Conservation (phyloP, 495 filamentous ascomycete species). For the Talaromyces liani region DNA sequence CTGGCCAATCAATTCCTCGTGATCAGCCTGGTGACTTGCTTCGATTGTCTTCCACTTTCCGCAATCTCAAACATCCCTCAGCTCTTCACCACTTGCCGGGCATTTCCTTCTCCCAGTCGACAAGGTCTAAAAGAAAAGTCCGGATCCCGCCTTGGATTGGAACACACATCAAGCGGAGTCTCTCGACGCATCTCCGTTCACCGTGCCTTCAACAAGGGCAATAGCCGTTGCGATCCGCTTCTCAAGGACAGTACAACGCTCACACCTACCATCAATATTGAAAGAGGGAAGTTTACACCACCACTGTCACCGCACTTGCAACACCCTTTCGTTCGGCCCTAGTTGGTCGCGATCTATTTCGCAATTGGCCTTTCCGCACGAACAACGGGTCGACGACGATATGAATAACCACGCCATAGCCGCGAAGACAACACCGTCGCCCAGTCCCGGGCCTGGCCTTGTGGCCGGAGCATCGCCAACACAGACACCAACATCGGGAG, state of each 20-base stretch:
- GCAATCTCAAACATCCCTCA: background rate
- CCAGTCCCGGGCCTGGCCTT: background rate
- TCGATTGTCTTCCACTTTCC: background rate
- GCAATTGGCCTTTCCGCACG: conserved; percentile 20
- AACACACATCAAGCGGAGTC: background rate
- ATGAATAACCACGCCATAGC: background rate
- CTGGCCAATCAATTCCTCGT: background rate
- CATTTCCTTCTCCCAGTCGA: background rate
- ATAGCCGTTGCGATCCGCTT: background rate
- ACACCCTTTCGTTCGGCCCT: background rate
- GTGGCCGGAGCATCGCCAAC: background rate
- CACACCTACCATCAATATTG: background rate
- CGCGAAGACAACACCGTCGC: conserved; percentile 25
- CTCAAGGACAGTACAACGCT: background rate
- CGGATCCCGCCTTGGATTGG: background rate
- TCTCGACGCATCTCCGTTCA: background rate
- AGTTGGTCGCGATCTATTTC: background rate
- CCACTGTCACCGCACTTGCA: background rate
- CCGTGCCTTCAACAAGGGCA: background rate
- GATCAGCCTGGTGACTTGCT: background rate
- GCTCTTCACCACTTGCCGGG: background rate
- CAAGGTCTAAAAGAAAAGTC: background rate
- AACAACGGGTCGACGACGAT: background rate
- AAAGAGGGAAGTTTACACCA: background rate
- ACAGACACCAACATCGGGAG: conserved; percentile 14